phyloP scores from a whole-genome alignment of 768 basidiomycete genomes.

The Kwoniella dendrophila region DNA sequence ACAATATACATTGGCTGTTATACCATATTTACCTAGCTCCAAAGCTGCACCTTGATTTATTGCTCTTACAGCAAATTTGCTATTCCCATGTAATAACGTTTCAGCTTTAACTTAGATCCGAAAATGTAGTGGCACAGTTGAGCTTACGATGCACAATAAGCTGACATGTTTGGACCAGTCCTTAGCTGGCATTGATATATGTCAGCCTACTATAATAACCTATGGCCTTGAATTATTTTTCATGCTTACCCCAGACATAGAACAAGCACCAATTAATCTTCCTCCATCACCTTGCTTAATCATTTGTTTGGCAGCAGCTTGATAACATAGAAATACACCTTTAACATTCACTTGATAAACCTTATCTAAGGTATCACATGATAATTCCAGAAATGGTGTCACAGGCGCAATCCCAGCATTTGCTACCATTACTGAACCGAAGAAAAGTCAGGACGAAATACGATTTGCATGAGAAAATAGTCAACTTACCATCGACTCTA shows the following conservation, averaged over 20 bases:
- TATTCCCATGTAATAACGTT: background rate
- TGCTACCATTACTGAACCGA: constrained; percentile 10
- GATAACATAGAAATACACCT: constrained; percentile 19
- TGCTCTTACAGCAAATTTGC: constrained; percentile 15
- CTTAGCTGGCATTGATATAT: constrained; percentile 11
- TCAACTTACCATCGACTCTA: constrained; percentile 12
- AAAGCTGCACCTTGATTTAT: constrained; percentile 17
- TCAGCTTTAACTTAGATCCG: background rate
- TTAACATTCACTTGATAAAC: constrained; percentile 9
- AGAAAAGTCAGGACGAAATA: too few relatives aligned
- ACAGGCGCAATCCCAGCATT: constrained; percentile 18
- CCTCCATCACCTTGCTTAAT: constrained; percentile 17
- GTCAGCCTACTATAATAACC: too few relatives aligned
- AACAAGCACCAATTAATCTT: constrained; percentile 14
- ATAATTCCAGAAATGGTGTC: constrained; percentile 10
- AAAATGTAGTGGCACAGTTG: too few relatives aligned
- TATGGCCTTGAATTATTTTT: too few relatives aligned
- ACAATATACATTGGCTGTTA: constrained; percentile 19
- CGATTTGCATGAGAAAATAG: background rate
- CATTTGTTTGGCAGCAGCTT: constrained; percentile 20
- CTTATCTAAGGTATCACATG: constrained; percentile 6
- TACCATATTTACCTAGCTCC: constrained; percentile 15
- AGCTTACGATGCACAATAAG: constrained; percentile 11
- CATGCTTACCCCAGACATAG: constrained; percentile 11
- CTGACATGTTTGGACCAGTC: constrained; percentile 13